Conservation (phyloP, 2,329 filamentous ascomycete species). For the Pochonia chlamydosporia region DNA sequence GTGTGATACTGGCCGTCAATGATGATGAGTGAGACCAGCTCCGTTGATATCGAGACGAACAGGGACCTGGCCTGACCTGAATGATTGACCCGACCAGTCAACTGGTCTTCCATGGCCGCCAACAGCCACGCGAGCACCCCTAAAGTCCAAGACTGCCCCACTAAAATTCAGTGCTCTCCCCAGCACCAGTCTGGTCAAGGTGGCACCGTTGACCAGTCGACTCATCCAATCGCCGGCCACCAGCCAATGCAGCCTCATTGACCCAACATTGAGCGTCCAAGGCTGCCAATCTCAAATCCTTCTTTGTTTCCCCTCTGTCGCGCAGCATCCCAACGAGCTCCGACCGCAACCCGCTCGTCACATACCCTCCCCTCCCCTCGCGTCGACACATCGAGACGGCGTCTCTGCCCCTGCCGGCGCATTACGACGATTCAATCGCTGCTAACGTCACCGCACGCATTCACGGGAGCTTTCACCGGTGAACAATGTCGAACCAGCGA, state of each 20-base stretch:
- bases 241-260: neutral
- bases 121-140: neutral
- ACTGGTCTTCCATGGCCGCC: neutral
- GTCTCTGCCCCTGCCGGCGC: neutral
- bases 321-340: conserved; percentile 3
- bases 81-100: neutral
- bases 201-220: no score
- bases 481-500: conserved; percentile 28
- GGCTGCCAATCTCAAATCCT: neutral
- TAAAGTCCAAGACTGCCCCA: neutral
- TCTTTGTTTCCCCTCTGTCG: neutral
- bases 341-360: neutral
- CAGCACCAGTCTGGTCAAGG: no score
- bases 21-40: no score
- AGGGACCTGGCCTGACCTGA: neutral
- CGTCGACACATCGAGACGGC: neutral
- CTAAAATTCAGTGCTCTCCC: no score
- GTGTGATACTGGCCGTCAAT: no score
- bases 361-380: neutral
- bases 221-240: neutral
- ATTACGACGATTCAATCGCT: neutral
- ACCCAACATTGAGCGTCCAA: neutral
- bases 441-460: neutral
- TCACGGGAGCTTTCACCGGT: neutral
- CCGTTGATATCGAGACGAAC: neutral